Percentiles rank a stretch among this genome's conserved stretches.
Conservation (phyloP, 257 asterid genomes). For the Solanum pennellii region DNA sequence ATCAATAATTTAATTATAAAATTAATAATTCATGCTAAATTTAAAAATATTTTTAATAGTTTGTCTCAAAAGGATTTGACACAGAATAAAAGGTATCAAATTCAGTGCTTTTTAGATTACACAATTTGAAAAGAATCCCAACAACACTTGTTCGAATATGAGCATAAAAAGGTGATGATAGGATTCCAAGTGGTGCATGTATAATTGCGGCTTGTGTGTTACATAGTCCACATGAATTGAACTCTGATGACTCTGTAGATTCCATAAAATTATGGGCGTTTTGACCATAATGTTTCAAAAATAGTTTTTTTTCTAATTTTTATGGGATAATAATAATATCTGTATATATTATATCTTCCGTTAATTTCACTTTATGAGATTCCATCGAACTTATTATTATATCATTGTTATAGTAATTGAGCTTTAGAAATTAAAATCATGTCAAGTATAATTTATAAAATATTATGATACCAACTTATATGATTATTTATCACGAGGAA, state of each 20-base stretch:
- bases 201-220: neutral
- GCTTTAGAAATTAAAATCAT: neutral
- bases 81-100: neutral
- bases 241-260: neutral
- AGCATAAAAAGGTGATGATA: neutral
- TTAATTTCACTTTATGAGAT: too few relatives aligned
- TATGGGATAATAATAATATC: rapidly evolving
- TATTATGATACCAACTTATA: neutral
- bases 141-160: neutral
- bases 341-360: rapidly evolving
- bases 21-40: too few relatives aligned
- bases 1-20: too few relatives aligned
- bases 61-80: too few relatives aligned
- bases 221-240: neutral
- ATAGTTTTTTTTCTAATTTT: rapidly evolving
- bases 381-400: too few relatives aligned
- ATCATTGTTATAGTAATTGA: too few relatives aligned
- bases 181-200: neutral
- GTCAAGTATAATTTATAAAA: neutral
- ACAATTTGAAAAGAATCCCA: neutral
- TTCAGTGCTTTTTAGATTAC: neutral
- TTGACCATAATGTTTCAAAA: rapidly evolving
- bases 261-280: neutral
- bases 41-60: rapidly evolving
- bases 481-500: neutral